Evolutionary conservation across 805 yeast genomes (phyloP).

Genomic region (Naumovozyma castellii): DNA sequence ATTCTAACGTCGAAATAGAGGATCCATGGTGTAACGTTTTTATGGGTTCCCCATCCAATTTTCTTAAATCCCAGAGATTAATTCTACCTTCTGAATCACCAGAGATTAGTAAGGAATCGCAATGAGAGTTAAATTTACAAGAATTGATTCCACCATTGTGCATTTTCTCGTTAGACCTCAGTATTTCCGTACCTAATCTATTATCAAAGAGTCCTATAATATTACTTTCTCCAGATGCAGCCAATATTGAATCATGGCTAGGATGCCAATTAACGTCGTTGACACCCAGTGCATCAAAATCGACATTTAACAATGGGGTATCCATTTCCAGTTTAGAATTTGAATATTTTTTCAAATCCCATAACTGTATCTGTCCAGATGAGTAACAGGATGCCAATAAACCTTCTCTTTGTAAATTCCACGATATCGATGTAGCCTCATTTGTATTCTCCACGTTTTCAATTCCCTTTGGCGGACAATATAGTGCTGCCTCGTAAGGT

Average conservation of each 20-base stretch:
- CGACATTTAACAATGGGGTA: slow-evolving; percentile 13
- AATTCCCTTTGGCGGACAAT: slow-evolving; percentile 9
- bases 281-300: slow-evolving; percentile 39
- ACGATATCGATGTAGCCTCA: slow-evolving; percentile 64
- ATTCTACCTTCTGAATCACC: slow-evolving; percentile 56
- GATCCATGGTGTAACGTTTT: slow-evolving; percentile 33
- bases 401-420: slow-evolving; percentile 64
- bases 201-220: slow-evolving; percentile 43
- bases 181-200: slow-evolving; percentile 27
- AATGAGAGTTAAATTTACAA: slow-evolving; percentile 48
- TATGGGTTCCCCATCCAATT: slow-evolving; percentile 25
- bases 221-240: slow-evolving; percentile 59
- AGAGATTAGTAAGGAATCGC: slow-evolving; percentile 50
- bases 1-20: slow-evolving; percentile 54
- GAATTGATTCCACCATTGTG: slow-evolving; percentile 40
- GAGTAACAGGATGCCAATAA: slow-evolving; percentile 49
- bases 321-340: slow-evolving; percentile 18
- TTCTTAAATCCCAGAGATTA: slow-evolving; percentile 59
- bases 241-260: slow-evolving; percentile 50
- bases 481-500: slow-evolving; percentile 15
- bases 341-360: slow-evolving; percentile 49
- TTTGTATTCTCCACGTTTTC: slow-evolving; percentile 23
- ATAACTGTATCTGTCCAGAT: slow-evolving; percentile 53
- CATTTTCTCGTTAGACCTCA: slow-evolving; percentile 1
- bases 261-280: slow-evolving; percentile 69